A percentile compares a stretch with the other conserved stretches of the same genome.
These are phyloP conservation scores for Volvox carteri DNA, from an alignment of 163 green algal genomes.

Conservation along the genomic window DNA sequence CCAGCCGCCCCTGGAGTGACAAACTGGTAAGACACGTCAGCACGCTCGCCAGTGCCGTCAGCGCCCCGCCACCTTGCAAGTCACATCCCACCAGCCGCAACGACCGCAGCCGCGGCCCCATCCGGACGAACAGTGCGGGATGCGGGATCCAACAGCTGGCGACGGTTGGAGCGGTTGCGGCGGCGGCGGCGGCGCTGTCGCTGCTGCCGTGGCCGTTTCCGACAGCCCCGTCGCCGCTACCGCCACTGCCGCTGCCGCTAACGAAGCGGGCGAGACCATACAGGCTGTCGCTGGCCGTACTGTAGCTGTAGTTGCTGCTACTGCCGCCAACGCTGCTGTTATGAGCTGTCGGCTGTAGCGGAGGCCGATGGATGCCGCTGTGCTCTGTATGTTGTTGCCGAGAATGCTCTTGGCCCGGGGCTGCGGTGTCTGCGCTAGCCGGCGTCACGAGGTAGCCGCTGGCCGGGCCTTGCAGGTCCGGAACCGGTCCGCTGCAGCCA, in stretches of 20 bases:
- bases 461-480: too few species aligned
- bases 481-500: too few species aligned
- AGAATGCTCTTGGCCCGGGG: too few species aligned
- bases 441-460: too few species aligned
- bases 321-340: neutral
- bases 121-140: neutral
- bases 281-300: neutral
- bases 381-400: too few species aligned
- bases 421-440: too few species aligned
- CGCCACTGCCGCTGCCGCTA: neutral
- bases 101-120: slow-evolving; percentile 4
- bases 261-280: neutral
- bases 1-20: neutral
- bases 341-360: neutral
- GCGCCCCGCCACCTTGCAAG: slow-evolving; percentile 10
- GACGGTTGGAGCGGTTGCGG: neutral
- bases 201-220: neutral
- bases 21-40: slow-evolving; percentile 9
- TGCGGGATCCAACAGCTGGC: slow-evolving; percentile 9
- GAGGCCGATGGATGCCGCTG: too few species aligned
- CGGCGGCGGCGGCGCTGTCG: neutral
- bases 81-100: slow-evolving; percentile 5
- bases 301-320: neutral
- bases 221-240: neutral
- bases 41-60: neutral